phyloP scores from a whole-genome alignment of 768 basidiomycete species.

The Russula vinacea region DNA sequence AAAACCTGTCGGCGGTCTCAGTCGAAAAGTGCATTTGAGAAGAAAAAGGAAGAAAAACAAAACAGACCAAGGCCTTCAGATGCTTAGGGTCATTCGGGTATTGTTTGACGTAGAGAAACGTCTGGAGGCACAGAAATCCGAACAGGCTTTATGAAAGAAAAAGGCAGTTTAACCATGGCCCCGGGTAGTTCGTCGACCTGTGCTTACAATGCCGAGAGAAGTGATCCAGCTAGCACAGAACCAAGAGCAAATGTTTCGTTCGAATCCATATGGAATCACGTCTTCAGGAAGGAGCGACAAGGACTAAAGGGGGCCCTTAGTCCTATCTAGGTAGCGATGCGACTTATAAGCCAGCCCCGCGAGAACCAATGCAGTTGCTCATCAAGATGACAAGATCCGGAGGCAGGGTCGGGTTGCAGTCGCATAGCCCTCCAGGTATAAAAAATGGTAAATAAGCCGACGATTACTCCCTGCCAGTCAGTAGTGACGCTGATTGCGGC shows the following conservation, averaged over 20 bases:
- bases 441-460: not conserved
- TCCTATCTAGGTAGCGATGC: not conserved
- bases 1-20: constrained; percentile 3
- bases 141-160: constrained; percentile 11
- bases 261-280: too few relatives aligned
- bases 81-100: constrained; percentile 12
- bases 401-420: not conserved
- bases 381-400: not conserved
- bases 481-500: not conserved
- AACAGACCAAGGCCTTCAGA: constrained; percentile 21
- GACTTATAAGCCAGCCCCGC: not conserved
- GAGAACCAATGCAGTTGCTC: not conserved
- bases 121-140: constrained; percentile 14
- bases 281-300: not conserved
- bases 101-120: constrained; percentile 15
- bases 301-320: not conserved
- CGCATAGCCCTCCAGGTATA: not conserved
- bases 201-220: constrained; percentile 19
- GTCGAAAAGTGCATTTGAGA: too few relatives aligned
- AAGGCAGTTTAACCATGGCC: not conserved
- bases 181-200: not conserved
- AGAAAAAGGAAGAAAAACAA: not conserved
- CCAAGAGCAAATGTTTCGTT: constrained; percentile 26
- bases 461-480: not conserved
- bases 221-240: constrained; percentile 10